Percentiles rank a stretch among this genome's conserved stretches.
Evolutionary conservation across 2,329 filamentous ascomycete species (phyloP).

Genomic region (Metarhizium album): DNA sequence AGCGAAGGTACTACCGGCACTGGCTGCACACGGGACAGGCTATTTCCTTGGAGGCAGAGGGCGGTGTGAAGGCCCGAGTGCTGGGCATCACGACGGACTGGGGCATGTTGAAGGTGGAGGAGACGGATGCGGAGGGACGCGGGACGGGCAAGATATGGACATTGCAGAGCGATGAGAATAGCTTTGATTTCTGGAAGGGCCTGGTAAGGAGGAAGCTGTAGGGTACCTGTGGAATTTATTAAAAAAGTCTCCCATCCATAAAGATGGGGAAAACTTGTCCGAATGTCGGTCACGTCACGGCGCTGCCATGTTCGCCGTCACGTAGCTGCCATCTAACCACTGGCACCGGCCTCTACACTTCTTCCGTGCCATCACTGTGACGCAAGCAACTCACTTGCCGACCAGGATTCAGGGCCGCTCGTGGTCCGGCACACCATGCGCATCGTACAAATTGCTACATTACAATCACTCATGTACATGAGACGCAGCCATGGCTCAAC

Average conservation of each 20-base stretch:
- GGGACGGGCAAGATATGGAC: slow-evolving; percentile 69
- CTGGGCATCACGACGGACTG: slow-evolving; percentile 86
- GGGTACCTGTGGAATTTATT: slow-evolving; percentile 2
- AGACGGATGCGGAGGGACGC: slow-evolving; percentile 62
- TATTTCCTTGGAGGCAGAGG: slow-evolving; percentile 69
- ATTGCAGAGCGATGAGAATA: slow-evolving; percentile 93
- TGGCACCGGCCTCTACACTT: too few species aligned
- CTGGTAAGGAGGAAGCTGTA: slow-evolving; percentile 70
- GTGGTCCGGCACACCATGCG: background rate
- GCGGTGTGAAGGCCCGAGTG: slow-evolving; percentile 62
- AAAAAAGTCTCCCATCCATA: background rate
- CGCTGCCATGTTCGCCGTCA: too few species aligned
- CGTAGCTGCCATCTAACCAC: too few species aligned
- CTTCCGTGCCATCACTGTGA: too few species aligned
- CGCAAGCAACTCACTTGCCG: background rate
- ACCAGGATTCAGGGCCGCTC: background rate
- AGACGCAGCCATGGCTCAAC: background rate
- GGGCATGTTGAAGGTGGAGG: slow-evolving; percentile 77
- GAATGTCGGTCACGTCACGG: too few species aligned
- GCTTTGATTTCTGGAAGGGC: slow-evolving; percentile 94
- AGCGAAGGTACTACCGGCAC: slow-evolving; percentile 64
- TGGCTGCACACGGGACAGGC: slow-evolving; percentile 77
- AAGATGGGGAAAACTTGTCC: too few species aligned
- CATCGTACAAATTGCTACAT: background rate
- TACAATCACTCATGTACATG: slow-evolving; percentile 4